Evolutionary conservation across 257 asterid species (phyloP).

Genomic region (Henckelia pumila): DNA sequence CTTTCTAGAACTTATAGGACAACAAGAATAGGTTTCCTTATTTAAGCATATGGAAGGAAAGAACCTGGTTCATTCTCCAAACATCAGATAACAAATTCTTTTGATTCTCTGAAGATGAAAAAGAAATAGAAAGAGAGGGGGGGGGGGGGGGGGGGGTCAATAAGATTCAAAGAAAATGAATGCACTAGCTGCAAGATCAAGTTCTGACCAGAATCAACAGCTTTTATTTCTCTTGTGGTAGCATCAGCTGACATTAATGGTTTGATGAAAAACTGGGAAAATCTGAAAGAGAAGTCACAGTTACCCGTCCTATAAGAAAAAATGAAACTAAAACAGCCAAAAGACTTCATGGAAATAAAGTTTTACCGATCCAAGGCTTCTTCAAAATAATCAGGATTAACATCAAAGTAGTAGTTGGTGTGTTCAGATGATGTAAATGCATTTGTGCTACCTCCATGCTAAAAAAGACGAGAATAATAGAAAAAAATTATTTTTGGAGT

Average conservation of each 20-base stretch:
- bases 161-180: constrained; percentile 23
- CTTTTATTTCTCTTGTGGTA: constrained; percentile 89
- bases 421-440: constrained; percentile 86
- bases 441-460: constrained; percentile 98
- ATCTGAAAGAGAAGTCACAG: constrained; percentile 46
- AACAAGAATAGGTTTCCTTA: not conserved
- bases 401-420: constrained; percentile 86
- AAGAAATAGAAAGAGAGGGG: no score
- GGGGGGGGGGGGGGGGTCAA: constrained; percentile 28
- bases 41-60: constrained; percentile 18
- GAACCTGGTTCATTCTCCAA: constrained; percentile 99
- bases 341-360: constrained; percentile 9
- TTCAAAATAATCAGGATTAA: constrained; percentile 79
- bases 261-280: constrained; percentile 87
- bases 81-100: constrained; percentile 85
- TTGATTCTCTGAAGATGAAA: constrained; percentile 61
- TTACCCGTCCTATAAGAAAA: constrained; percentile 15
- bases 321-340: constrained; percentile 3
- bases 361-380: constrained; percentile 93
- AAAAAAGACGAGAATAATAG: constrained; percentile 19
- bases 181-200: constrained; percentile 21
- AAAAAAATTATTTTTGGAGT: constrained; percentile 9
- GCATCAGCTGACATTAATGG: constrained; percentile 99
- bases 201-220: constrained; percentile 89
- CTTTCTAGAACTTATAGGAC: no score